These are phyloP conservation scores for Syzygium syzygioides DNA, from an alignment of 441 rosid genomes.

Conservation along the genomic window DNA sequence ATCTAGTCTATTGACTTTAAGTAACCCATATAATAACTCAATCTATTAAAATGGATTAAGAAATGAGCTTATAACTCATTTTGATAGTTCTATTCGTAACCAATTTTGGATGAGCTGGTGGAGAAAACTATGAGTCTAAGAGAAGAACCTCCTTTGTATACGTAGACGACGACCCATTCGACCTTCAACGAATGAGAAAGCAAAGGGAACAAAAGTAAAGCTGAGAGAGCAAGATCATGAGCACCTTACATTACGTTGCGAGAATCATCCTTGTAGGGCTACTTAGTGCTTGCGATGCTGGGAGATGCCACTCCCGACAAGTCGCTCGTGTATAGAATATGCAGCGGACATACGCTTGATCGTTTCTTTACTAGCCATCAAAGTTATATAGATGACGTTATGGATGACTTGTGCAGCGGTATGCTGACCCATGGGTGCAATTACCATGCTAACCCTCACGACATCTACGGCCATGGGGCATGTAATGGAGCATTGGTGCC, in stretches of 20 bases:
- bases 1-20: no score
- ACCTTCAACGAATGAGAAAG: not conserved
- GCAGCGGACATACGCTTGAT: not conserved
- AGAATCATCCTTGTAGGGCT: not conserved
- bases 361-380: not conserved
- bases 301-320: not conserved
- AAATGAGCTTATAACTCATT: no score
- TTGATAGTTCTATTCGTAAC: no score
- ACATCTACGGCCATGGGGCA: not conserved
- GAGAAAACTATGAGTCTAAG: not conserved
- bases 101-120: not conserved
- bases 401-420: not conserved
- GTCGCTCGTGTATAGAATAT: not conserved
- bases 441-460: not conserved
- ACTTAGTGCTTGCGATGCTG: not conserved
- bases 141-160: not conserved
- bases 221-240: not conserved
- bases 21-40: no score
- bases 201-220: not conserved
- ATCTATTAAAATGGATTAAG: no score
- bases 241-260: not conserved
- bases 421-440: not conserved
- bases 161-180: not conserved
- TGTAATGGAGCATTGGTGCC: not conserved
- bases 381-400: not conserved